Evolutionary conservation across 2,329 filamentous ascomycete species (phyloP), one percentile per base, ranked within the genome.

Genomic region (Exophiala alcalophila): DNA sequence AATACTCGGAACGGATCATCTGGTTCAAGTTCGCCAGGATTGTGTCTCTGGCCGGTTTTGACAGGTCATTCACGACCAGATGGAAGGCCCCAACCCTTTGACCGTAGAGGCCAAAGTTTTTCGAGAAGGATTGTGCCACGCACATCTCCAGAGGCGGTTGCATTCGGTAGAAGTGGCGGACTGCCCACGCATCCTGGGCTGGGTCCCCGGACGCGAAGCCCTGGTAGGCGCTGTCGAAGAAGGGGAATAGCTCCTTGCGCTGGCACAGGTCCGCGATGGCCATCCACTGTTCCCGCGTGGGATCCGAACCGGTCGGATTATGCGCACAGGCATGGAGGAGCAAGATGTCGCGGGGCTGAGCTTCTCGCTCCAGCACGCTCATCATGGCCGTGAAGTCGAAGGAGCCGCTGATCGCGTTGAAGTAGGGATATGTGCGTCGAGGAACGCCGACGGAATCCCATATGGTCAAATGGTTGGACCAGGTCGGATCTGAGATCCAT

Each of bases 221-320:
- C 69, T 97, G 92, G 73, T 98, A 98, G 41, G 91, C 91, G 47
- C 81, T 88, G 73, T 98, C 92, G 68, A 98, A 97, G 78, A 97
- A 96, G 56, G 91, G 91, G 70, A 97, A 94, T 66, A 94, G 86
- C 54, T 80, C 81, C 74, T 86, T 92, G 60, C 78, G 68, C 61
- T 80, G 79, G 64, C 96, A 83, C 29, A 96, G 65, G 30, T 76
- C 70, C 36, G 89, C 88, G 47, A 97, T 80, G 68, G 90, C 79
- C 65, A 83, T 85, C 92, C 92, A 98, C 70, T 98, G 91, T 44
- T 90, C 86, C 57, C 84, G 76, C 33, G 86, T 94, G 8, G 89
- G 89, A 67, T 98, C 92, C 50, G 96, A 87, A 45, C 92, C 92
- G 1, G 92, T 98, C 21, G 92, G 92, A 72, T 98, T 98, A 74